Conservation (phyloP, 768 basidiomycete species). For the Gloeostereum incarnatum region DNA sequence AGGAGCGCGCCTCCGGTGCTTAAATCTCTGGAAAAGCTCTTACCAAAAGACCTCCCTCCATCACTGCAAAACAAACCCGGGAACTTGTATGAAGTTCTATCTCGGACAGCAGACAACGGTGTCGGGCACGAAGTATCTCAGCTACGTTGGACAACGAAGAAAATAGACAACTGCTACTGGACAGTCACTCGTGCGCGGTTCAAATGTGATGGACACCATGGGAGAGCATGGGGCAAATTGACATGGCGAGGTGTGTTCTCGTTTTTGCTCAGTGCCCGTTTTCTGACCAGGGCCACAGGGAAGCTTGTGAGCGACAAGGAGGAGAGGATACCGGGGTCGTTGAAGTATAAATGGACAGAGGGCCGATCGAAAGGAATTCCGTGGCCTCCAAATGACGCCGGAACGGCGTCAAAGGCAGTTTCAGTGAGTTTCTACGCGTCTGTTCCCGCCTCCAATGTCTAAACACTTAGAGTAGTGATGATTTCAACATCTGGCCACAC, state of each 20-base stretch:
- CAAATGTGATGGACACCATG: conserved; percentile 67
- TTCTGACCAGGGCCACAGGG: conserved; percentile 28
- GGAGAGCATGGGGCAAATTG: conserved; percentile 76
- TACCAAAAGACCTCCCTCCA: conserved; percentile 52
- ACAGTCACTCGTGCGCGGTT: conserved; percentile 60
- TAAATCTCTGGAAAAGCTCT: conserved; percentile 42
- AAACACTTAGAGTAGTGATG: too few relatives aligned
- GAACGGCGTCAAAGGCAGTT: neutral
- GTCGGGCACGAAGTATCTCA: conserved; percentile 65
- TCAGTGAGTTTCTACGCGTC: too few relatives aligned
- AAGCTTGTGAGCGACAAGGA: conserved; percentile 49
- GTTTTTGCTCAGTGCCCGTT: conserved; percentile 1
- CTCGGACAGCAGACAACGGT: conserved; percentile 57
- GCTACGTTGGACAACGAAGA: conserved; percentile 62
- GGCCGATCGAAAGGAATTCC: conserved; percentile 38
- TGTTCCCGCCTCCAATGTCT: too few relatives aligned
- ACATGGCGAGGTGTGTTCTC: conserved; percentile 66
- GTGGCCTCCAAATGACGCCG: conserved; percentile 8
- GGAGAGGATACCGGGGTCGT: conserved; percentile 55
- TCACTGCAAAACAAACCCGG: conserved; percentile 47
- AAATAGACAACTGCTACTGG: conserved; percentile 66
- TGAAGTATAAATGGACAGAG: conserved; percentile 69
- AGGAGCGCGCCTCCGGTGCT: too few relatives aligned
- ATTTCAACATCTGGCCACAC: too few relatives aligned
- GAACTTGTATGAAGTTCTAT: conserved; percentile 65